phyloP scores from a whole-genome alignment of 805 yeast genomes.

The Pichia nanzhaoensis region DNA sequence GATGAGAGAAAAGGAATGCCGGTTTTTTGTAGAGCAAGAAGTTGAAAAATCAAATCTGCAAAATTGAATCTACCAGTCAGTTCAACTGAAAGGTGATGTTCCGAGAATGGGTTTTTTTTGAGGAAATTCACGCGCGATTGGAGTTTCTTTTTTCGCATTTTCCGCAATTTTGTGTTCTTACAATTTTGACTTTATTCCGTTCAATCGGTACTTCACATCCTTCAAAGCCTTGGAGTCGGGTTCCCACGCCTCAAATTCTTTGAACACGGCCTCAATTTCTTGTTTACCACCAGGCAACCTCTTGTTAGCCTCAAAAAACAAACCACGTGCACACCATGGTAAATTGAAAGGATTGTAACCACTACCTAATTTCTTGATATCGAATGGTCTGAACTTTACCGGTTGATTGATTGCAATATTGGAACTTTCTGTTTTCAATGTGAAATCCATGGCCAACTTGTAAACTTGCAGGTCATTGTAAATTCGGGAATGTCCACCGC shows the following conservation, averaged over 20 bases:
- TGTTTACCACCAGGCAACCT: conserved; percentile 37
- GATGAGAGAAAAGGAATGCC: no score
- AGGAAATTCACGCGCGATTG: neutral
- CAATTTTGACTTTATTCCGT: conserved; percentile 29
- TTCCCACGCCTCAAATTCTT: conserved; percentile 77
- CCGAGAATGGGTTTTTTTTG: no score
- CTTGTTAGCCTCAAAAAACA: conserved; percentile 47
- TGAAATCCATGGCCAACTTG: conserved; percentile 66
- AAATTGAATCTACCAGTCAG: no score
- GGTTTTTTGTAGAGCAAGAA: no score
- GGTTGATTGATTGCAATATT: conserved; percentile 24
- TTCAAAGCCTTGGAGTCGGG: conserved; percentile 79
- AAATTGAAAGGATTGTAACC: conserved; percentile 65
- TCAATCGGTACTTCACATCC: conserved; percentile 62
- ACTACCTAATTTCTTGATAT: conserved; percentile 56
- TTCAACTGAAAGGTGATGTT: no score
- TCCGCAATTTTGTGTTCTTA: neutral
- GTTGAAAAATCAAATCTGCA: no score
- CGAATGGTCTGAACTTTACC: conserved; percentile 35
- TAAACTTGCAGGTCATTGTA: conserved; percentile 84
- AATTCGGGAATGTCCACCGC: conserved; percentile 89
- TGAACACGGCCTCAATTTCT: conserved; percentile 55
- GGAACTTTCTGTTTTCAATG: conserved; percentile 57
- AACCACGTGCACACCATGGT: conserved; percentile 91
- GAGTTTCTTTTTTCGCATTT: neutral